Evolutionary conservation across 2,329 filamentous ascomycete genomes (phyloP).

Genomic region (Aspergillus neotritici): DNA sequence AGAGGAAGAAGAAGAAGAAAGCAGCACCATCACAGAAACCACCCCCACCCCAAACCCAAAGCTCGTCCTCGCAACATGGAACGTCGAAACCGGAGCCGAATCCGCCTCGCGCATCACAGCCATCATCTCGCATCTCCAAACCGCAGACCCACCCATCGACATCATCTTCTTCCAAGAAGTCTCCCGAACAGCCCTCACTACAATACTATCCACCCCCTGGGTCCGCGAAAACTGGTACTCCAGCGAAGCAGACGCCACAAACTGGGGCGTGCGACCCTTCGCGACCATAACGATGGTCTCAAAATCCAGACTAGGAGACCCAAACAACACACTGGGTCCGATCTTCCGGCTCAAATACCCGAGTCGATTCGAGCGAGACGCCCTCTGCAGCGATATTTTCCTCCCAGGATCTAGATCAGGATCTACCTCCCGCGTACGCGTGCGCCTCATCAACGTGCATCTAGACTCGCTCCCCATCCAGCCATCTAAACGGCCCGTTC

Average conservation of each 20-base stretch:
- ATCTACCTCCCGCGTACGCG: conserved; percentile 14
- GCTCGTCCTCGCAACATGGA: conserved; percentile 32
- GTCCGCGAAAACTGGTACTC: conserved; percentile 25
- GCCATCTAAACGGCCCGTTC: conserved; percentile 26
- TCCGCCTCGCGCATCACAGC: conserved; percentile 18
- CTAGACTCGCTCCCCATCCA: conserved; percentile 31
- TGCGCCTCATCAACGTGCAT: conserved; percentile 38
- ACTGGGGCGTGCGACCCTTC: too few relatives aligned
- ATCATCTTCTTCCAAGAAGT: conserved; percentile 37
- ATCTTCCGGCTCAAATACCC: conserved; percentile 30
- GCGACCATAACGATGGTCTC: too few relatives aligned
- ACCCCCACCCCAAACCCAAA: not conserved
- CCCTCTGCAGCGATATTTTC: conserved; percentile 11
- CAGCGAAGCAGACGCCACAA: too few relatives aligned
- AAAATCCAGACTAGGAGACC: conserved; percentile 11
- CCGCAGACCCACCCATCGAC: conserved; percentile 15
- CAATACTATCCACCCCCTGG: conserved; percentile 20
- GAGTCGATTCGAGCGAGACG: conserved; percentile 20
- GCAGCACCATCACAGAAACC: not conserved
- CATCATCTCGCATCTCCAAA: conserved; percentile 22
- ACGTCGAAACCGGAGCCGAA: conserved; percentile 21
- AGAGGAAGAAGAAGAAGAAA: too few relatives aligned
- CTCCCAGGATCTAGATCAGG: conserved; percentile 1
- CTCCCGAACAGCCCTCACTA: conserved; percentile 16
- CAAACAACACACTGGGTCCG: conserved; percentile 19